Conservation (phyloP, 495 filamentous ascomycete species). For the Haplographium delicatum region DNA sequence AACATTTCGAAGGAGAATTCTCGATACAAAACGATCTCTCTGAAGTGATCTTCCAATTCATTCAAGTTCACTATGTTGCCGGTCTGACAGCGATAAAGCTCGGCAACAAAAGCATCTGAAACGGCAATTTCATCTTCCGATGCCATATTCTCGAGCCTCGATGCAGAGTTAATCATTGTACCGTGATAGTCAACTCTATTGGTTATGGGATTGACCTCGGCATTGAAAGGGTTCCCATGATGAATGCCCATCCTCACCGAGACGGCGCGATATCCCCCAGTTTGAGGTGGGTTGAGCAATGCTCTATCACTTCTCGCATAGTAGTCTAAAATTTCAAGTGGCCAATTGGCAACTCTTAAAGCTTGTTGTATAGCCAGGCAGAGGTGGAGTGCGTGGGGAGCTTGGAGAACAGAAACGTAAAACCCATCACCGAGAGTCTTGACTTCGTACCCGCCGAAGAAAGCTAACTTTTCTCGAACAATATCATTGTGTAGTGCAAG, state of each 20-base stretch:
- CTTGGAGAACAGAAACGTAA: neutral
- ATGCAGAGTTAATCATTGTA: neutral
- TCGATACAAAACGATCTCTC: neutral
- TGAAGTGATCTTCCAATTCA: neutral
- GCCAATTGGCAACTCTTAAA: neutral
- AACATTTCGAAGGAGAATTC: neutral
- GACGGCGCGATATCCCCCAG: neutral
- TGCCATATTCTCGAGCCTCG: conserved; percentile 1
- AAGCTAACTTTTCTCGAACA: neutral
- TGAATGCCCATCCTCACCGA: conserved; percentile 12
- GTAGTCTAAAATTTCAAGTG: neutral
- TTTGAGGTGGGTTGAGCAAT: too few species aligned
- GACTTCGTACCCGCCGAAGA: conserved; percentile 8
- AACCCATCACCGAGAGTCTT: conserved; percentile 14
- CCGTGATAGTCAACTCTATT: conserved; percentile 8
- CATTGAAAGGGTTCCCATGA: neutral
- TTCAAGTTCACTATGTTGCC: neutral
- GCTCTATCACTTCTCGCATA: too few species aligned
- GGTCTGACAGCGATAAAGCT: neutral
- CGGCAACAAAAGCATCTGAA: conserved; percentile 5
- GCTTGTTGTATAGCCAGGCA: neutral
- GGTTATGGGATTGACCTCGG: neutral
- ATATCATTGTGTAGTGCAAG: conserved; percentile 1
- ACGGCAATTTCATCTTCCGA: conserved; percentile 9
- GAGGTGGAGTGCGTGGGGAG: conserved; percentile 1